Conservation (phyloP, 176 grass and related monocot genomes). For the Carex parvula region DNA sequence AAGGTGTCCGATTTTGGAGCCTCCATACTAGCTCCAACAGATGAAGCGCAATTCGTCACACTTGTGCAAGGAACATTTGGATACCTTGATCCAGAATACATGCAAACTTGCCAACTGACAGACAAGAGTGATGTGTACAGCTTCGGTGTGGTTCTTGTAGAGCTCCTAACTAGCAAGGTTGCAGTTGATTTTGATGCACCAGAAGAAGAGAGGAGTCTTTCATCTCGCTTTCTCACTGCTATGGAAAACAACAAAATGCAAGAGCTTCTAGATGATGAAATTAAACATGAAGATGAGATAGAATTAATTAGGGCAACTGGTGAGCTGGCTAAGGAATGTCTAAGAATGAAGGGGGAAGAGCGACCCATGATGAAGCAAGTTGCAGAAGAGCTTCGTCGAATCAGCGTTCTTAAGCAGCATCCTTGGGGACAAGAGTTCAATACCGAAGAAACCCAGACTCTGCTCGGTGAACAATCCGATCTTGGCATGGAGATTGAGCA, state of each 20-base stretch:
- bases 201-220: neutral
- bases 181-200: neutral
- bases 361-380: slow-evolving; percentile 13
- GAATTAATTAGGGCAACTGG: neutral
- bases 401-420: neutral
- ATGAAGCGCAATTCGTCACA: neutral
- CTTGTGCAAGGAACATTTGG: slow-evolving; percentile 18
- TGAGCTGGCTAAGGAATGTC: neutral
- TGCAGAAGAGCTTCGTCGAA: slow-evolving; percentile 13
- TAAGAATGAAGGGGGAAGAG: neutral
- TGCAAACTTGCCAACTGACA: slow-evolving; percentile 1
- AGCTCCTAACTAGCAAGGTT: slow-evolving; percentile 16
- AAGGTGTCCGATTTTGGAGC: slow-evolving; percentile 41
- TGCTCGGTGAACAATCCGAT: neutral
- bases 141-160: slow-evolving; percentile 22
- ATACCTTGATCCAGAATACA: slow-evolving; percentile 36
- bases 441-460: neutral
- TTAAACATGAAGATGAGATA: neutral
- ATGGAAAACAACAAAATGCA: neutral
- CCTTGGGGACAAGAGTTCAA: neutral
- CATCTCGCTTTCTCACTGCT: neutral
- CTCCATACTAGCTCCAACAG: slow-evolving; percentile 11
- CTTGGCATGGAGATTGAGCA: too few relatives aligned
- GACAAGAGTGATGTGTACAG: slow-evolving; percentile 39
- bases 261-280: slow-evolving; percentile 21